Evolutionary conservation across 352 stramenopile species (phyloP).

Genomic region (Pythium periplocum): DNA sequence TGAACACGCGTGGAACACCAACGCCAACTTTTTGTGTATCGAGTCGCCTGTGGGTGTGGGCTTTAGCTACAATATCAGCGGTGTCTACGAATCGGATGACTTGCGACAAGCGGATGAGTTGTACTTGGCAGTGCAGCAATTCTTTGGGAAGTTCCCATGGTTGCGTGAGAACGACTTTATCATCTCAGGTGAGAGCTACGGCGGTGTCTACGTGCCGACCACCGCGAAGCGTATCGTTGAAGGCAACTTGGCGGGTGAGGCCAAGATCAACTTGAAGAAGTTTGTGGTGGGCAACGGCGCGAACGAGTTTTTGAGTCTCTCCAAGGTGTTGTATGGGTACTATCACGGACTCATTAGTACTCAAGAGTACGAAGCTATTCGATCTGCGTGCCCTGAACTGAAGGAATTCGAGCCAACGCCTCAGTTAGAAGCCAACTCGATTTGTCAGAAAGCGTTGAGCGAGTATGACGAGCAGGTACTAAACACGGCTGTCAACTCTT

Average conservation of each 20-base stretch:
- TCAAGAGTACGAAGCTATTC: conserved; percentile 33
- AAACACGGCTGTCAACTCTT: conserved; percentile 17
- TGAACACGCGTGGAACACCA: conserved; percentile 39
- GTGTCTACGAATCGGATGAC: conserved; percentile 69
- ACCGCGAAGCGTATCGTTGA: conserved; percentile 42
- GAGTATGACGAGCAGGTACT: conserved; percentile 3
- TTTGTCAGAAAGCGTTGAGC: conserved; percentile 12
- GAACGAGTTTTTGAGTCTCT: conserved; percentile 26
- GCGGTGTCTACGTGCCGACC: conserved; percentile 60
- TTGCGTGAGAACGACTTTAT: conserved; percentile 66
- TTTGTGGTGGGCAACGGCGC: conserved; percentile 77
- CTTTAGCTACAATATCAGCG: conserved; percentile 50
- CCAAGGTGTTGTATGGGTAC: conserved; percentile 43
- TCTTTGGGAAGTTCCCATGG: conserved; percentile 83
- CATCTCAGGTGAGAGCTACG: conserved; percentile 63
- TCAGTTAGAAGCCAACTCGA: background rate
- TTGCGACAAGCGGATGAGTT: conserved; percentile 63
- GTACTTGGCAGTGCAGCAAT: conserved; percentile 63
- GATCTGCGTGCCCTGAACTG: conserved; percentile 19
- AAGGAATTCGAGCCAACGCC: conserved; percentile 10
- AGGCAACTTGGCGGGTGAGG: conserved; percentile 23
- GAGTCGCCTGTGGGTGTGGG: conserved; percentile 48
- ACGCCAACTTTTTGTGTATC: conserved; percentile 39
- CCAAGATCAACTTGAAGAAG: conserved; percentile 75
- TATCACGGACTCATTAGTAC: conserved; percentile 41